Conservation (phyloP, 208 protist genomes). For the Trypanosoma theileri region DNA sequence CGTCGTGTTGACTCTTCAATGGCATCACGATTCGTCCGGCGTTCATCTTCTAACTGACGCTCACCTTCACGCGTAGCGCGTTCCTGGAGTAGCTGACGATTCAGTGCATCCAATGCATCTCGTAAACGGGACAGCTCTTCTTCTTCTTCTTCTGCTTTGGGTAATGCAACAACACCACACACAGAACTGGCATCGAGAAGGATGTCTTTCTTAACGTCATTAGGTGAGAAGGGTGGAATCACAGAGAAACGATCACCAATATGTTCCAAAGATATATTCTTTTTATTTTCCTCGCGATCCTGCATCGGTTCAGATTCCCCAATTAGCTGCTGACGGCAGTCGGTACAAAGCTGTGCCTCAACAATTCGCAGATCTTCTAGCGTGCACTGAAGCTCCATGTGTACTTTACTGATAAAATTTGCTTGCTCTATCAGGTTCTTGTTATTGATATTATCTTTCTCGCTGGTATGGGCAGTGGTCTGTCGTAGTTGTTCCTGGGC, state of each 20-base stretch:
- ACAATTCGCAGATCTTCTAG: constrained; percentile 28
- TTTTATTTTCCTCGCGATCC: too few species aligned
- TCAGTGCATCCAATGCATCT: constrained; percentile 30
- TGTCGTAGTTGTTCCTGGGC: constrained; percentile 26
- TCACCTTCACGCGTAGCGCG: constrained; percentile 20
- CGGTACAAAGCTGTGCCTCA: constrained; percentile 19
- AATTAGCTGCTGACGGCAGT: constrained; percentile 15
- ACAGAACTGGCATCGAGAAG: too few species aligned
- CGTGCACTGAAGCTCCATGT: constrained; percentile 33
- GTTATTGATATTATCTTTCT: constrained; percentile 35
- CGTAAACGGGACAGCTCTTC: constrained; percentile 18
- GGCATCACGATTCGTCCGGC: not conserved
- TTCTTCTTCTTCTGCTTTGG: constrained; percentile 19
- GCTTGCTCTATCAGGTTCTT: constrained; percentile 36
- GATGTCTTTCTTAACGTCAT: too few species aligned
- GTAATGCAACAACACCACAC: too few species aligned
- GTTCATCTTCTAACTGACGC: constrained; percentile 23
- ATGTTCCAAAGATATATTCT: too few species aligned
- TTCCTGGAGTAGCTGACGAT: constrained; percentile 24
- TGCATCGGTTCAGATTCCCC: too few species aligned
- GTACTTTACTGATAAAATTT: constrained; percentile 28
- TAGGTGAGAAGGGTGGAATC: too few species aligned
- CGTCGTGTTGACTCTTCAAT: constrained; percentile 3
- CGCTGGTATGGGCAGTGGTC: constrained; percentile 16
- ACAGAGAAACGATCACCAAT: too few species aligned